Evolutionary conservation across 2,329 filamentous ascomycete genomes (phyloP).

Genomic region (Colletotrichum lupini): DNA sequence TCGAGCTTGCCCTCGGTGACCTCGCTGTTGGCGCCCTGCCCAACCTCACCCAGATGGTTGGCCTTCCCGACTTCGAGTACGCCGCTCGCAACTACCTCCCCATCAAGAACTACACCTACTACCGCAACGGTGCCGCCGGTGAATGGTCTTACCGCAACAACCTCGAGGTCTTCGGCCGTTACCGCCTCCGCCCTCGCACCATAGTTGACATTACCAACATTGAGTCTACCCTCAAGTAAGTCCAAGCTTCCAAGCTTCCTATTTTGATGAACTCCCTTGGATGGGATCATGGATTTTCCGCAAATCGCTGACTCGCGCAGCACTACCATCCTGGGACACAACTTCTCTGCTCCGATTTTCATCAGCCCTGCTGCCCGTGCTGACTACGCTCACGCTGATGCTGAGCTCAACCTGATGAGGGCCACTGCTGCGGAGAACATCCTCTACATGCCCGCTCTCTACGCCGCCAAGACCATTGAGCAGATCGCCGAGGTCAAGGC

Average conservation of each 20-base stretch:
- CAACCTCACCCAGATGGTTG: slow-evolving; percentile 55
- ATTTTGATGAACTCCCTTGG: neutral
- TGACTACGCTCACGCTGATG: slow-evolving; percentile 56
- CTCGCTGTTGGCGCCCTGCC: slow-evolving; percentile 51
- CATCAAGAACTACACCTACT: slow-evolving; percentile 63
- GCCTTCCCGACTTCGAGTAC: slow-evolving; percentile 65
- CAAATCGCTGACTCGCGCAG: slow-evolving; percentile 38
- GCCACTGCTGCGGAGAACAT: slow-evolving; percentile 60
- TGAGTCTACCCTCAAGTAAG: slow-evolving; percentile 49
- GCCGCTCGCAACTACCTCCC: slow-evolving; percentile 61
- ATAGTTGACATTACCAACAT: slow-evolving; percentile 61
- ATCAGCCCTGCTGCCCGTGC: slow-evolving; percentile 61
- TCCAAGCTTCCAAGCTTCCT: slow-evolving; percentile 18
- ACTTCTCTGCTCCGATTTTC: slow-evolving; percentile 66
- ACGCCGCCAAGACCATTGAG: slow-evolving; percentile 47
- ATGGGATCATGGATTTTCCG: neutral
- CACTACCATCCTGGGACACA: slow-evolving; percentile 63
- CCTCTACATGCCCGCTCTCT: slow-evolving; percentile 59
- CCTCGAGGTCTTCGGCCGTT: slow-evolving; percentile 63
- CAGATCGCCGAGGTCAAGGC: slow-evolving; percentile 50
- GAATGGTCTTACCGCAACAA: slow-evolving; percentile 69
- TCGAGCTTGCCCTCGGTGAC: slow-evolving; percentile 50
- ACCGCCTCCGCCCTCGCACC: slow-evolving; percentile 58
- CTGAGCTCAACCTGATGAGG: slow-evolving; percentile 61
- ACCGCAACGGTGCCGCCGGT: slow-evolving; percentile 65